Conservation (phyloP, 495 filamentous ascomycete species). For the Penicillium ochrochloron region DNA sequence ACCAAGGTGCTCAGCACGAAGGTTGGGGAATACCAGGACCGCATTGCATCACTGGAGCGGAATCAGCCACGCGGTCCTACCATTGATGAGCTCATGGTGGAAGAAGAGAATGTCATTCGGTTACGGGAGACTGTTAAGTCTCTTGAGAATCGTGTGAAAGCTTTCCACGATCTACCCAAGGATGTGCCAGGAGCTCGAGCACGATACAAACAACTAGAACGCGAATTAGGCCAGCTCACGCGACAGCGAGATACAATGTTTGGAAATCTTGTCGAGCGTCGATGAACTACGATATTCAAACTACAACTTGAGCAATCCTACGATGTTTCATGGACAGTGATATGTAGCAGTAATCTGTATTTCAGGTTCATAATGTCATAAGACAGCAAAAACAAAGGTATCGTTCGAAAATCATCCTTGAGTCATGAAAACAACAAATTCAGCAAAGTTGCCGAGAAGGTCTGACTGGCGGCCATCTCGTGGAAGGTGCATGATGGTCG, state of each 20-base stretch:
- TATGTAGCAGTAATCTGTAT: conserved; percentile 2
- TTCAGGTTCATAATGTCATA: conserved; percentile 12
- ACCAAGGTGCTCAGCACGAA: conserved; percentile 62
- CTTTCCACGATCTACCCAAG: conserved; percentile 70
- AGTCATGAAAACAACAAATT: conserved; percentile 24
- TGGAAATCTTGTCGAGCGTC: conserved; percentile 51
- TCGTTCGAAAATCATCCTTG: conserved; percentile 29
- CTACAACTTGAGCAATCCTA: neutral
- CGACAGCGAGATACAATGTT: conserved; percentile 69
- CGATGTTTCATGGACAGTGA: neutral
- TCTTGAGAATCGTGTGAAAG: conserved; percentile 58
- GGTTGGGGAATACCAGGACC: conserved; percentile 61
- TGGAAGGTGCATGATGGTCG: neutral
- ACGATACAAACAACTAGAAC: conserved; percentile 66
- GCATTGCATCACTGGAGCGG: conserved; percentile 46
- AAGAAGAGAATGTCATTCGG: conserved; percentile 46
- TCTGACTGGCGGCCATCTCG: neutral
- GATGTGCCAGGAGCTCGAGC: conserved; percentile 67
- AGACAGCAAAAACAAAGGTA: conserved; percentile 33
- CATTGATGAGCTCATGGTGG: conserved; percentile 54
- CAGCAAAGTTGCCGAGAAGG: conserved; percentile 9
- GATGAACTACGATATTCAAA: conserved; percentile 7
- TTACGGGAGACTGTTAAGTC: conserved; percentile 44
- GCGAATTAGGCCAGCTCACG: conserved; percentile 61
- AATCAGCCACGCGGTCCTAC: conserved; percentile 43